Evolutionary conservation across 225 moss, liverwort and hornwort genomes (phyloP).

Genomic region (Physcomitrellopsis africana): DNA sequence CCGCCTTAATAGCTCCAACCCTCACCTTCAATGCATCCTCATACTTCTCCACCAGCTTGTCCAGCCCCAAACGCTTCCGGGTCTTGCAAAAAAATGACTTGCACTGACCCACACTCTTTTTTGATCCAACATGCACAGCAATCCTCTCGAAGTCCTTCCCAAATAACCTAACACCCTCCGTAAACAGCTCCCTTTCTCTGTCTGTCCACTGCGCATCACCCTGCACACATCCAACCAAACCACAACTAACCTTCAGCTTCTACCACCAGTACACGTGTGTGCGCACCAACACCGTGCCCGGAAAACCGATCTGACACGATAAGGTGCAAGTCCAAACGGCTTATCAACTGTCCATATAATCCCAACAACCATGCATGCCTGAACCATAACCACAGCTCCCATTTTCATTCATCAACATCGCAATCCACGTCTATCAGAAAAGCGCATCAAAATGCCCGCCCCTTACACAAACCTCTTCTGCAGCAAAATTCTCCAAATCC

Average conservation of each 20-base stretch:
- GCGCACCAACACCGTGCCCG: no score
- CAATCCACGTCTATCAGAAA: neutral
- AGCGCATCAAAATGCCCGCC: neutral
- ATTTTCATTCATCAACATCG: no score
- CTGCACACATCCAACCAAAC: conserved; percentile 36
- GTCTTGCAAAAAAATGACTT: conserved; percentile 92
- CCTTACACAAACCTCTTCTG: conserved; percentile 55
- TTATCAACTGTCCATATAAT: no score
- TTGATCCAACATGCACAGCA: conserved; percentile 76
- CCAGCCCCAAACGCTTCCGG: conserved; percentile 86
- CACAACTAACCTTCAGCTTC: neutral
- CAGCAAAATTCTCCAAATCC: conserved; percentile 49
- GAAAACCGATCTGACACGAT: no score
- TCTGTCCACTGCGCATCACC: conserved; percentile 91
- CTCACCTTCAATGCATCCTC: conserved; percentile 35
- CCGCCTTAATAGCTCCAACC: conserved; percentile 37
- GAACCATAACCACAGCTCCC: no score
- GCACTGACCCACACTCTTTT: conserved; percentile 84
- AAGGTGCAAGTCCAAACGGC: no score
- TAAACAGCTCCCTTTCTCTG: conserved; percentile 77
- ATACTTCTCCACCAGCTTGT: conserved; percentile 73
- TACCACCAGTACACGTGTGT: neutral
- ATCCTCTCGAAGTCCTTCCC: conserved; percentile 92
- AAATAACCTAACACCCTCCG: conserved; percentile 70
- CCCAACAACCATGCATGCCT: no score